These are phyloP conservation scores for Platismatia glauca DNA, from an alignment of 495 filamentous ascomycete genomes.

Conservation along the genomic window DNA sequence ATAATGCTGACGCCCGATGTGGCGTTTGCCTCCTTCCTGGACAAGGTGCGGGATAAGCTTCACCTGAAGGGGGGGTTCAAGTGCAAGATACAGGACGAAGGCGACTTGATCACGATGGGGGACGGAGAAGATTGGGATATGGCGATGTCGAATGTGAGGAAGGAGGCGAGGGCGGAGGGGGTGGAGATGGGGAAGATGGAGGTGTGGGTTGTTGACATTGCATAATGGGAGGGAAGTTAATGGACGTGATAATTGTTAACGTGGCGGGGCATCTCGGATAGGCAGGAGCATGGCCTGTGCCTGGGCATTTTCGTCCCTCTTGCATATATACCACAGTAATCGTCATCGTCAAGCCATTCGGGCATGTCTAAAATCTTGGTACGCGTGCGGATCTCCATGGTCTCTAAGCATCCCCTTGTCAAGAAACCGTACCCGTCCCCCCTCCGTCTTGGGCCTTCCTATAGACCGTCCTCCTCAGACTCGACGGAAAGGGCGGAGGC, in stretches of 20 bases:
- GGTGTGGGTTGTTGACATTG: slow-evolving; percentile 40
- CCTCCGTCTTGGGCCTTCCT: background rate
- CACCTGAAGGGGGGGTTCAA: slow-evolving; percentile 67
- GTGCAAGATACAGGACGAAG: slow-evolving; percentile 75
- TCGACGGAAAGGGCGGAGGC: background rate
- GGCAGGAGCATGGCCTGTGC: background rate
- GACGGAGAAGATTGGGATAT: slow-evolving; percentile 95
- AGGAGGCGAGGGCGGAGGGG: slow-evolving; percentile 60
- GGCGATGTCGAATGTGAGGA: slow-evolving; percentile 58
- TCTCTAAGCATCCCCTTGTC: background rate
- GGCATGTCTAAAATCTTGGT: background rate
- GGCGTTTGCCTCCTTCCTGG: slow-evolving; percentile 67
- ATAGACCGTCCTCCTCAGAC: background rate
- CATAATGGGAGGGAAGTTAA: background rate
- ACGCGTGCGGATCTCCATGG: background rate
- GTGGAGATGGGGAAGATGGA: slow-evolving; percentile 92
- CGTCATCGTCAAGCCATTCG: background rate
- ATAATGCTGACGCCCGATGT: slow-evolving; percentile 71
- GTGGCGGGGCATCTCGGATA: background rate
- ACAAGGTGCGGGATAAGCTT: slow-evolving; percentile 77
- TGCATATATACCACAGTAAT: background rate
- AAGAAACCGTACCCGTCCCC: background rate
- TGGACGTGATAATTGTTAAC: background rate
- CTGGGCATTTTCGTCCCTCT: background rate
- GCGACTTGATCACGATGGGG: slow-evolving; percentile 92